These are phyloP conservation scores for Sinapis alba DNA, from an alignment of 441 rosid genomes.

Conservation along the genomic window DNA sequence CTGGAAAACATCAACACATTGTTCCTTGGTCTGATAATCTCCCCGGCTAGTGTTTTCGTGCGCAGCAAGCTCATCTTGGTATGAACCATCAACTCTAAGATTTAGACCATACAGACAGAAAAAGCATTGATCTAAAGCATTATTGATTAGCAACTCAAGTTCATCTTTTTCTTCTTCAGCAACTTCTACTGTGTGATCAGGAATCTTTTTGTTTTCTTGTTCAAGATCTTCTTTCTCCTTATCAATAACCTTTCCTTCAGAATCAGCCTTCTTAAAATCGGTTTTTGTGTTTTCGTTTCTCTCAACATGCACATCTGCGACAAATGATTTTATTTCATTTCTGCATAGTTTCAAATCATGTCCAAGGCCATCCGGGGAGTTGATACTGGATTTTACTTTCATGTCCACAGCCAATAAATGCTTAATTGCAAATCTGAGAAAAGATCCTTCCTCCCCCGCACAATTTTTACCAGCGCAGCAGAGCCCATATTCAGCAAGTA, in stretches of 20 bases:
- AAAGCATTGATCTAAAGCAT: conserved; percentile 95
- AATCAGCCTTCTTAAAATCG: conserved; percentile 47
- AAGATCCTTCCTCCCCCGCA: conserved; percentile 89
- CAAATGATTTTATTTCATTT: conserved; percentile 45
- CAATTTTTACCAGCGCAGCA: conserved; percentile 87
- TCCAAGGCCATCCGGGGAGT: conserved; percentile 47
- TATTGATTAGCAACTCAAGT: conserved; percentile 83
- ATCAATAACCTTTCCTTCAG: conserved; percentile 41
- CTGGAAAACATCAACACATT: conserved; percentile 98
- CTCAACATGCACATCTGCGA: conserved; percentile 49
- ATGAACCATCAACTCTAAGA: conserved; percentile 89
- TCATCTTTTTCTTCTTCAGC: conserved; percentile 88
- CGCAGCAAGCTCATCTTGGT: conserved; percentile 88
- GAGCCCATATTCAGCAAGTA: conserved; percentile 95
- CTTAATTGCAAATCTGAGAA: conserved; percentile 94
- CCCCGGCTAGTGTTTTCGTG: conserved; percentile 96
- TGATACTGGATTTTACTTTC: conserved; percentile 80
- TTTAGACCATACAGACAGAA: conserved; percentile 98
- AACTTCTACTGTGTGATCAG: conserved; percentile 53
- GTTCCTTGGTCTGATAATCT: conserved; percentile 98
- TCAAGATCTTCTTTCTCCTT: conserved; percentile 43
- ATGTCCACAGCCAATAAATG: conserved; percentile 91
- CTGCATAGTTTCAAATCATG: conserved; percentile 51
- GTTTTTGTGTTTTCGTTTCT: conserved; percentile 44
- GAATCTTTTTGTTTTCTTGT: conserved; percentile 40